A percentile compares a stretch with the other conserved stretches of the same genome.
These are phyloP conservation scores for Cryptococcus floricola DNA, from an alignment of 1,284 basidiomycete species.

Conservation along the genomic window DNA sequence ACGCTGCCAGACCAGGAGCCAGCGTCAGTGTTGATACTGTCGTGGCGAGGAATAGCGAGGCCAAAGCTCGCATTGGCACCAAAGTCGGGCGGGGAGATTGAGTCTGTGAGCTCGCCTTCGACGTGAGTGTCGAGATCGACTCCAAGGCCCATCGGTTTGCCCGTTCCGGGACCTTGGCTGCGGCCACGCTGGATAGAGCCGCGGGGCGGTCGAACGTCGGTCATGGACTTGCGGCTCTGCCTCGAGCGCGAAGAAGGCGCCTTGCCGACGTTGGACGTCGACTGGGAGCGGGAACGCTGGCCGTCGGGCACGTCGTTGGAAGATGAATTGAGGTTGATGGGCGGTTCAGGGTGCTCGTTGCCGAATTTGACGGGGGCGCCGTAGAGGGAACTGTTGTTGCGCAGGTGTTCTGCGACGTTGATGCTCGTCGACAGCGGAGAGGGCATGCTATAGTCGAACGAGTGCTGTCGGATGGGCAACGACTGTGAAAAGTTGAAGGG, in stretches of 20 bases:
- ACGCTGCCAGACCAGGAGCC: constrained; percentile 23
- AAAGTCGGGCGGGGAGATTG: constrained; percentile 25
- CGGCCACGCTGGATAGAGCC: constrained; percentile 12
- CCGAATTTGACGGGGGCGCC: constrained; percentile 29
- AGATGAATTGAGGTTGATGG: constrained; percentile 16
- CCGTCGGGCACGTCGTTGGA: not conserved
- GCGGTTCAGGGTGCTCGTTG: constrained; percentile 35
- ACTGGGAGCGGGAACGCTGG: constrained; percentile 33
- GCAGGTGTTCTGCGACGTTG: not conserved
- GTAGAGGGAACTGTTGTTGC: not conserved
- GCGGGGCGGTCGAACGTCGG: constrained; percentile 26
- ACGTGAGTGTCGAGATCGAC: constrained; percentile 29
- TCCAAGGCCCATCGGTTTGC: constrained; percentile 16
- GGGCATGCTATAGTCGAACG: constrained; percentile 35
- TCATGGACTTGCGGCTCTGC: constrained; percentile 38
- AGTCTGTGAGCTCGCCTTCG: constrained; percentile 25
- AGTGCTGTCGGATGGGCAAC: constrained; percentile 13
- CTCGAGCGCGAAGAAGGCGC: constrained; percentile 26
- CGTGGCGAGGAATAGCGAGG: constrained; percentile 26
- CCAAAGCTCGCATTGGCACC: constrained; percentile 16
- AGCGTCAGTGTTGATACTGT: constrained; percentile 4
- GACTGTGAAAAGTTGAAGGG: constrained; percentile 18
- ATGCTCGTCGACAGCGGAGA: constrained; percentile 24
- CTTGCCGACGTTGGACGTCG: constrained; percentile 33
- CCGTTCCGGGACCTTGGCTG: constrained; percentile 4